Evolutionary conservation across 1,284 basidiomycete genomes (phyloP), one percentile per base, ranked within the genome.

Genomic region (Gymnopus androsaceus): DNA sequence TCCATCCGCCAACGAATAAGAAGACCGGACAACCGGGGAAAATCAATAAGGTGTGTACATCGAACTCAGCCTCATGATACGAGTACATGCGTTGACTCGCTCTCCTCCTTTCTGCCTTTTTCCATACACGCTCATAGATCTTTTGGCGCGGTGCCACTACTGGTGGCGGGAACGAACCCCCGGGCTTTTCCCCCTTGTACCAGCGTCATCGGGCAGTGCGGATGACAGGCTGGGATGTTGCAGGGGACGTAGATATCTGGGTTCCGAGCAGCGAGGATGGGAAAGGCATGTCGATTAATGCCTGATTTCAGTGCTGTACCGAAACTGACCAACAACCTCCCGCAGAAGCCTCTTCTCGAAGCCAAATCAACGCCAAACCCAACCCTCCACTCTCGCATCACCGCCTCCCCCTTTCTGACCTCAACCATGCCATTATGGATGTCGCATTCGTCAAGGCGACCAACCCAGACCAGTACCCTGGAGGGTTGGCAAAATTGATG

Each of bases 131-230:
- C 33, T 7, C 79, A 79, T n/a, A n/a, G 63, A 77, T 93, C 27
- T 94, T 90, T 64, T 94, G 92, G 89, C 76, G 95, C 54, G 95
- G 95, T 40, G 92, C 94, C 0, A 94, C 93, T 0, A 96, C 94
- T 0, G 93, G 94, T 60, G 95, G 95, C 3, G 95, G 95, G 33
- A 91, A 83, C 62, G 88, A 85, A 41, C 95, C 95, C 1, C 83
- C 88, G 0, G 94, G 94, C 0, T 96, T 90, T 67, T 75, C 90
- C 11, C 75, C 85, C 1, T 84, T 87, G 60, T 97, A 95, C 66
- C 95, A 98, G 65, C 83, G 95, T 57, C 95, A 97, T 70, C 92
- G 90, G 45, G 88, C 94, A 65, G 78, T 95, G 51, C 85, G 85
- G 49, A 88, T 94, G 85, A 73, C 90, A 25, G 44, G 51, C 15